Percentiles rank a stretch among this genome's conserved stretches.
Conservation (phyloP, 2,329 filamentous ascomycete genomes). For the Stachybotrys elegans region DNA sequence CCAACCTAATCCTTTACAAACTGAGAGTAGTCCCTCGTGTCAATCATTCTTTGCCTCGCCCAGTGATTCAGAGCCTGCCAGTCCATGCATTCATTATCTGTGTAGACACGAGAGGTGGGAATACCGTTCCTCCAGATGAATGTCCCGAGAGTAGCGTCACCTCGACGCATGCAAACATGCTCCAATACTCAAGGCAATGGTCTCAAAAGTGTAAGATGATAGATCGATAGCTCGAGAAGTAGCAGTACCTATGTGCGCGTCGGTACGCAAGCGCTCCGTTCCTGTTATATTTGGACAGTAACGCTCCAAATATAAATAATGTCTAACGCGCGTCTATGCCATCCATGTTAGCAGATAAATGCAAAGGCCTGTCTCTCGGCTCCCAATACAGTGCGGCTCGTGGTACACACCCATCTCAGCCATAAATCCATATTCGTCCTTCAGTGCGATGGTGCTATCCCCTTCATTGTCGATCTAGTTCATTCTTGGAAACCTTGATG, state of each 20-base stretch:
- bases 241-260: too few species aligned
- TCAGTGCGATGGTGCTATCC: conserved; percentile 1
- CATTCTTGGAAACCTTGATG: conserved; percentile 1
- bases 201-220: background rate
- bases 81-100: conserved; percentile 3
- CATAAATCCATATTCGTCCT: conserved; percentile 4
- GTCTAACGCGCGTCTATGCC: conserved; percentile 1
- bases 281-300: conserved; percentile 3
- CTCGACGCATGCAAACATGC: conserved; percentile 2
- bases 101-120: conserved; percentile 4
- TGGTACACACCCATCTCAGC: conserved; percentile 4
- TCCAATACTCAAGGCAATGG: conserved; percentile 5
- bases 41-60: conserved; percentile 3
- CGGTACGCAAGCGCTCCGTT: background rate
- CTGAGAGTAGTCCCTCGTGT: conserved; percentile 3
- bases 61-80: background rate
- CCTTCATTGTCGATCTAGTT: background rate
- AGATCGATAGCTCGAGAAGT: too few species aligned
- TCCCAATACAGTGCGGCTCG: conserved; percentile 3
- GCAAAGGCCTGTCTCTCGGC: background rate
- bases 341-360: background rate
- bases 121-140: conserved; percentile 4
- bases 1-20: background rate
- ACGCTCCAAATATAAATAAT: conserved; percentile 1
- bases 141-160: conserved; percentile 1